Base-by-base conservation (phyloP, 768 basidiomycete genomes). In the Leccinellum luteum region DNA sequence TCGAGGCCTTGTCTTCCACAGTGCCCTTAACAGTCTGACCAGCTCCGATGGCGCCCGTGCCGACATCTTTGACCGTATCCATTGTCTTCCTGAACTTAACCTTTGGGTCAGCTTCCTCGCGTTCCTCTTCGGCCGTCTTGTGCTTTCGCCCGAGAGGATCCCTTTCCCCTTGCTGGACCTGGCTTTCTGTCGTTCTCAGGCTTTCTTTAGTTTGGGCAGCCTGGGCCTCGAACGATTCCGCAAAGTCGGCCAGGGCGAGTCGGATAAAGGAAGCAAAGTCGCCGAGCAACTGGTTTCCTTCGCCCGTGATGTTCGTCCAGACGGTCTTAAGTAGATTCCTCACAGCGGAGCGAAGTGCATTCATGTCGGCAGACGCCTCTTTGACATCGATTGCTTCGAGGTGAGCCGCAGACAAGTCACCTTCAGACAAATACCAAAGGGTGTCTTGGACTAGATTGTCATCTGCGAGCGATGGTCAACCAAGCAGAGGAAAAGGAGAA, bases 191-290 rank as follows among this genome's bases (percentile, higher is more conserved):
- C 6, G 77, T 70, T 15, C 86, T 76, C 3, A 90, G 70, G 17
- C 69, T 72, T 32, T 82, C 73, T 55, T 86, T 87, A 0, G 83
- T 78, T 2, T 64, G 60, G 3, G 75, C 73, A 0, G 87, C 89
- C 51, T 77, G 75, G 0, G 69, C 63, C 60, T 87, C 83, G 19
- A 89, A 57, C 17, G 79, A 69, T 52, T 86, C 86, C 1, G 87
- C 86, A 0, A 82, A 79, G 55, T 90, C 86, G 0, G 87, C 86
- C 45, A 89, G 72, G 3, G 85, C 79, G 30, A 87, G 78, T 0
- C 89, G 83, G 1, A 78, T 62, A 60, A 89, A 83, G 28, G 86
- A 88, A 6, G 85, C 76, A 62, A 89, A 80, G 68, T 90, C 88
- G 53, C 76, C 71, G 61, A 86, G 74, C 25, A 87, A 72, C 32